phyloP scores from a whole-genome alignment of 768 basidiomycete species.

The Austroboletus festivus region DNA sequence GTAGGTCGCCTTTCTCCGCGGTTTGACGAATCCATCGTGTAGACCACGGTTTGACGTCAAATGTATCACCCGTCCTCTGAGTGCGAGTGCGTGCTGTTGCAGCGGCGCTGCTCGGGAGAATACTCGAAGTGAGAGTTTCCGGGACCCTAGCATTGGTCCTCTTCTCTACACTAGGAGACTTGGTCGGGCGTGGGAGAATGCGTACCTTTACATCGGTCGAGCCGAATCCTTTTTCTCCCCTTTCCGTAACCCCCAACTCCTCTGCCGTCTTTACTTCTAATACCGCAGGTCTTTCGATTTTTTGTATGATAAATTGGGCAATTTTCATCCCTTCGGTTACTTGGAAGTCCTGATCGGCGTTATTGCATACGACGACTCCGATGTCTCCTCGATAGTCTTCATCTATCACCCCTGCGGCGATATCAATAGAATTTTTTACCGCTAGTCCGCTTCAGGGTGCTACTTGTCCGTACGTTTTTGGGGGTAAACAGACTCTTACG shows the following conservation, averaged over 20 bases:
- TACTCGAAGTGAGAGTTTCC: too few species aligned
- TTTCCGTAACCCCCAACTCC: background rate
- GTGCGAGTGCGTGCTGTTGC: too few species aligned
- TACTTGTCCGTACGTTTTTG: background rate
- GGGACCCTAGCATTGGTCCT: too few species aligned
- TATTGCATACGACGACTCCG: background rate
- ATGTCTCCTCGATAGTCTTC: background rate
- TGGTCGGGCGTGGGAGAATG: too few species aligned
- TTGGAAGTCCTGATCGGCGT: background rate
- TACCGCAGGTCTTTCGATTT: background rate
- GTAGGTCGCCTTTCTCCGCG: too few species aligned
- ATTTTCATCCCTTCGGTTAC: background rate
- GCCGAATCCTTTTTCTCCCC: background rate
- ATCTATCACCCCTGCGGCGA: background rate
- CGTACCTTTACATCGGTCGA: too few species aligned
- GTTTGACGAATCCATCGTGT: too few species aligned
- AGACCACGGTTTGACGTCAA: too few species aligned
- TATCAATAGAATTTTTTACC: background rate
- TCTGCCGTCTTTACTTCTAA: too few species aligned
- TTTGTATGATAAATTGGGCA: background rate
- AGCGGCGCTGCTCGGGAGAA: too few species aligned
- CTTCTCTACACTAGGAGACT: too few species aligned
- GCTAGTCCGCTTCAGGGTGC: background rate
- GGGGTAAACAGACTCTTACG: background rate
- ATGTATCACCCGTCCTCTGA: too few species aligned